Evolutionary conservation across 2,329 filamentous ascomycete genomes (phyloP), one percentile per base, ranked within the genome.

Genomic region (Colletotrichum aenigma): DNA sequence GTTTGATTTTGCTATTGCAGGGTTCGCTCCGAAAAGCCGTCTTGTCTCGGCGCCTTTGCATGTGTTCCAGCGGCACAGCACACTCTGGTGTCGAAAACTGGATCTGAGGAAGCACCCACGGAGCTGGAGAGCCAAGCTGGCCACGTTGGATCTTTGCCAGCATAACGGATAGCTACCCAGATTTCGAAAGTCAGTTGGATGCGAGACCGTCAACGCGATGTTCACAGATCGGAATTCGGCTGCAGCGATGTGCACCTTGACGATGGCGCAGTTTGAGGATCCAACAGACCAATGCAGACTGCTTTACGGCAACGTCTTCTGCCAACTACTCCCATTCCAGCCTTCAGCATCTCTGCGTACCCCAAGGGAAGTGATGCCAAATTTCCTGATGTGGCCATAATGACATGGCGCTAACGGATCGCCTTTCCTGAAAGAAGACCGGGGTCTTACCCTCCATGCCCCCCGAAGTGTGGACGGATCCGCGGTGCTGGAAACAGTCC

Each of bases 371-470:
- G 9, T 13, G 21, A 10, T 24, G 66, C 21, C 18, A 56, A 72
- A 21, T 58, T 7, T 36, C 16, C n/a, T 65, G 43, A 58, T 21
- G 6, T 7, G 32, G 15, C 16, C 62, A 24, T 26, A 30, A 30
- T 24, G 26, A n/a, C 26, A 24, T 58, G 62, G 69, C 69, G 43
- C 73, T 73, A 65, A 60, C 73, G 73, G 73, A 58, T 64, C 32
- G 48, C 28, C 69, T 72, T 75, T 65, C 73, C 73, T 66, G 32
- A 56, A 72, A 30, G 43, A 15, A 64, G 73, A 65, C 69, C 69
- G 69, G 64, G 73, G 64, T 65, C 7, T 21, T 61, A 58, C 73
- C 69, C 56, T 68, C 69, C 70, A 68, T 66, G 43, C 13, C 32
- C 26, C 73, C 70, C 9, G 30, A 65, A 64, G 21, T 58, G 43